phyloP scores from a whole-genome alignment of 371 early-diverging fungal species.

The Paraphysoderma sedebokerense region DNA sequence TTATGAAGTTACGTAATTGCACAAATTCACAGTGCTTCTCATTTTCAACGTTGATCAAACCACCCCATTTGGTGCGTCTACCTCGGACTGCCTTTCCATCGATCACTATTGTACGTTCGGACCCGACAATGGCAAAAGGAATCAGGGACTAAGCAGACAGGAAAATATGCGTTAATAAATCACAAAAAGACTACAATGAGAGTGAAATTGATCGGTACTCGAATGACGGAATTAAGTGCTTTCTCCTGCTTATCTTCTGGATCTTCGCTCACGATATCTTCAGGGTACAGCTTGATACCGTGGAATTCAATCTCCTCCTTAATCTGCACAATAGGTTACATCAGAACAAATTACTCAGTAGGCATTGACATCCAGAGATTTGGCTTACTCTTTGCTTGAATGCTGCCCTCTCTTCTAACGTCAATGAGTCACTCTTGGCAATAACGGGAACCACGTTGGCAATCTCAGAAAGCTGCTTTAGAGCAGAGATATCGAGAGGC shows the following conservation, averaged over 20 bases:
- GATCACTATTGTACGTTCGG: constrained; percentile 49
- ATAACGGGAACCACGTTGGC: constrained; percentile 70
- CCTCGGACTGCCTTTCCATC: constrained; percentile 61
- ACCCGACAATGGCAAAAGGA: constrained; percentile 75
- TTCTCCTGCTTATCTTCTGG: constrained; percentile 65
- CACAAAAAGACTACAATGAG: neutral
- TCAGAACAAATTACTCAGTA: neutral
- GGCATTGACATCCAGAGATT: no score
- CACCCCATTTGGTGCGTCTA: constrained; percentile 42
- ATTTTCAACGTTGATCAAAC: constrained; percentile 52
- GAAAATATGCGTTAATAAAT: neutral
- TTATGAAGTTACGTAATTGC: constrained; percentile 68
- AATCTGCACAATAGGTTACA: constrained; percentile 23
- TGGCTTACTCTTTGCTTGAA: constrained; percentile 51
- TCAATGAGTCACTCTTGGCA: constrained; percentile 73
- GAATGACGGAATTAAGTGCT: constrained; percentile 50
- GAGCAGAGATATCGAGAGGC: constrained; percentile 56
- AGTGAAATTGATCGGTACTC: constrained; percentile 12
- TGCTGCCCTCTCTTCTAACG: constrained; percentile 47
- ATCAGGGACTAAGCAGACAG: constrained; percentile 30
- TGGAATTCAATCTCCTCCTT: constrained; percentile 85
- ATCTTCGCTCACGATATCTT: constrained; percentile 29
- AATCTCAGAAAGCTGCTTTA: constrained; percentile 50
- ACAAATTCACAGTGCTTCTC: constrained; percentile 58
- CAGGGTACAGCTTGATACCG: constrained; percentile 77